Evolutionary conservation across 352 stramenopile genomes (phyloP), one percentile per base, ranked within the genome.

Genomic region (Hyphochytrium catenoides): DNA sequence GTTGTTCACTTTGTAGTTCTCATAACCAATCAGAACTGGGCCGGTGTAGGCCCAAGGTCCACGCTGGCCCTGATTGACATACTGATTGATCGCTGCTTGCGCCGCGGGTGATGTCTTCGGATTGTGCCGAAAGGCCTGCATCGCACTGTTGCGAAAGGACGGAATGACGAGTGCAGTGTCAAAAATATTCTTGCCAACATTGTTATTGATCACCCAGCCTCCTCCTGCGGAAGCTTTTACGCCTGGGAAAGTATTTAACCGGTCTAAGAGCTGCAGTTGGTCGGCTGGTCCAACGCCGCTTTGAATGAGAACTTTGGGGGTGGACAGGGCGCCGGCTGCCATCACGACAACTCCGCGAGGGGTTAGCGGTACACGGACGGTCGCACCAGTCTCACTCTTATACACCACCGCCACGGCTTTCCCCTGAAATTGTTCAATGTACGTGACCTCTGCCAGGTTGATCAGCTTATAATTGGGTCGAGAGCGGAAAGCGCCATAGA

Each of bases 231-330:
- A 37, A 26, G 51, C 36, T 4, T 39, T 36, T 19, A 68, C 33
- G 36, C 60, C 60, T 9, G 57, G 57, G 44, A 74, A 74, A n/a
- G 53, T 51, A 12, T 16, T 25, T 12, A 35, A 29, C 30, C 4
- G 42, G 5, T 9, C 11, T 4, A 71, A 51, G 49, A 59, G 36
- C 9, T 42, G 47, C 11, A 86, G 51, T 37, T 76, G 57, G 20
- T 61, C 48, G 11, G 35, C 23, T 12, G 62, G 61, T n/a, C 69
- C 71, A 27, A 87, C 65, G 22, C 67, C 71, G 41, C 50, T 72
- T 31, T 73, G 54, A 31, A 81, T 65, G 2, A 87, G 54, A 14
- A 89, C 51, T 45, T 84, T 75, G 11, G 74, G 72, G 6, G 70
- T 75, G 31, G 56, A 46, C 14, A 77, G 33, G 0, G 66, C 57